phyloP scores from a whole-genome alignment of 768 basidiomycete genomes.

The Macrocybe gigantea region DNA sequence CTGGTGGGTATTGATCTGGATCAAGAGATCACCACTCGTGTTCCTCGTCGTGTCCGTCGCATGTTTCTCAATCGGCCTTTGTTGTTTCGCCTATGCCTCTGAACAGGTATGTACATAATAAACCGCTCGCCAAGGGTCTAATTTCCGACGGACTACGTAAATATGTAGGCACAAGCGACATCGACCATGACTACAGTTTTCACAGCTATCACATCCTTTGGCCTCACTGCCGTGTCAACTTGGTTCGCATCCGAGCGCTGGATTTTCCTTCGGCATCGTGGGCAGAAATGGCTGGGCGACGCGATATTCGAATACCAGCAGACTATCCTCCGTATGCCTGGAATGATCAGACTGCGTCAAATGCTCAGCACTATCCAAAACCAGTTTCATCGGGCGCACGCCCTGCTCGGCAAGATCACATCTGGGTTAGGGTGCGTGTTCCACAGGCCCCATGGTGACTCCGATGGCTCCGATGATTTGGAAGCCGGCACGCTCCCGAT shows the following conservation, averaged over 20 bases:
- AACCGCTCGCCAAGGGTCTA: background rate
- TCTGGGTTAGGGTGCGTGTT: too few relatives aligned
- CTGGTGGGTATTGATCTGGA: slow-evolving; percentile 85
- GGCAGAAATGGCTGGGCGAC: slow-evolving; percentile 67
- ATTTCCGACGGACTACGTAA: background rate
- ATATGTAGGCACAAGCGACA: slow-evolving; percentile 46
- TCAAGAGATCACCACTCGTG: slow-evolving; percentile 77
- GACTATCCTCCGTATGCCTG: slow-evolving; percentile 24
- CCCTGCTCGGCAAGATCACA: too few relatives aligned
- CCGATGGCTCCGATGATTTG: slow-evolving; percentile 18
- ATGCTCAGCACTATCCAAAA: slow-evolving; percentile 10
- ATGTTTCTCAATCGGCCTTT: slow-evolving; percentile 74
- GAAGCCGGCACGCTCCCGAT: slow-evolving; percentile 22
- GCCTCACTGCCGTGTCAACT: slow-evolving; percentile 61
- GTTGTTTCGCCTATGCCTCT: slow-evolving; percentile 74
- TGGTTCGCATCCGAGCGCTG: slow-evolving; percentile 74
- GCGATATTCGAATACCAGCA: slow-evolving; percentile 42
- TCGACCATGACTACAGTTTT: slow-evolving; percentile 72
- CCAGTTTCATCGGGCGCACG: slow-evolving; percentile 7
- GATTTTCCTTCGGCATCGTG: slow-evolving; percentile 56
- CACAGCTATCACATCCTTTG: slow-evolving; percentile 68
- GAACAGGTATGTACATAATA: slow-evolving; percentile 40
- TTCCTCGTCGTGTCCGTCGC: slow-evolving; percentile 82
- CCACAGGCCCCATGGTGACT: slow-evolving; percentile 1
- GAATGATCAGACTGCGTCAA: slow-evolving; percentile 13